Evolutionary conservation across 129 eudicot genomes (phyloP).

Genomic region (Glebionis coronaria): DNA sequence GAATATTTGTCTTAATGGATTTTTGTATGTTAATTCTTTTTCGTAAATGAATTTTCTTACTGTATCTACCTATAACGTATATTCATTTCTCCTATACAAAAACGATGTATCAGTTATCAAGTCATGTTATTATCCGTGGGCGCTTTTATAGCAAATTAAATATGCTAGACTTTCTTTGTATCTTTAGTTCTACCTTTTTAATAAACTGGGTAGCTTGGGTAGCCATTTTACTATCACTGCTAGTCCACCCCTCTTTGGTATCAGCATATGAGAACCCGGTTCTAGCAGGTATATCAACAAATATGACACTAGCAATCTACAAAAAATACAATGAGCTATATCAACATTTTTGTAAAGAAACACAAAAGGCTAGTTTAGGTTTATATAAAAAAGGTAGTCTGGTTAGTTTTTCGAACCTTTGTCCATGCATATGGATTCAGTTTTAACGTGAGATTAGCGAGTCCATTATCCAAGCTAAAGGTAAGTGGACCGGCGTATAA

Average conservation of each 20-base stretch:
- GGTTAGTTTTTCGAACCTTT: not conserved
- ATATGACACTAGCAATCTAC: conserved; percentile 29
- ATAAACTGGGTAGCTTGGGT: conserved; percentile 18
- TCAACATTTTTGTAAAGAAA: too few species aligned
- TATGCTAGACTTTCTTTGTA: not conserved
- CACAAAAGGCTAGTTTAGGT: not conserved
- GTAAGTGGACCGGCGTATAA: not conserved
- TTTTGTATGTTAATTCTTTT: too few species aligned
- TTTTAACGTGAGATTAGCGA: not conserved
- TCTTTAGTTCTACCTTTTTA: conserved; percentile 10
- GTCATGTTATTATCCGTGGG: not conserved
- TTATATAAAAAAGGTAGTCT: not conserved
- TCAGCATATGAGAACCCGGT: conserved; percentile 29
- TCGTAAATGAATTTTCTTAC: too few species aligned
- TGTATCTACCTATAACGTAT: too few species aligned
- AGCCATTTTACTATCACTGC: conserved; percentile 20
- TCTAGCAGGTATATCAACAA: conserved; percentile 28
- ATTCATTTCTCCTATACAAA: too few species aligned
- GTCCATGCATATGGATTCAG: conserved; percentile 9
- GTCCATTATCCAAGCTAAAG: not conserved
- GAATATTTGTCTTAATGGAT: too few species aligned
- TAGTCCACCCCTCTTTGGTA: conserved; percentile 1
- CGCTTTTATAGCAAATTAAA: not conserved
- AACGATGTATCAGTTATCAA: too few species aligned
- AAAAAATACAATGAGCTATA: not conserved